A percentile compares a stretch with the other conserved stretches of the same genome.
These are phyloP conservation scores for Cornus controversa DNA, from an alignment of 148 eudicot genomes.

Conservation along the genomic window DNA sequence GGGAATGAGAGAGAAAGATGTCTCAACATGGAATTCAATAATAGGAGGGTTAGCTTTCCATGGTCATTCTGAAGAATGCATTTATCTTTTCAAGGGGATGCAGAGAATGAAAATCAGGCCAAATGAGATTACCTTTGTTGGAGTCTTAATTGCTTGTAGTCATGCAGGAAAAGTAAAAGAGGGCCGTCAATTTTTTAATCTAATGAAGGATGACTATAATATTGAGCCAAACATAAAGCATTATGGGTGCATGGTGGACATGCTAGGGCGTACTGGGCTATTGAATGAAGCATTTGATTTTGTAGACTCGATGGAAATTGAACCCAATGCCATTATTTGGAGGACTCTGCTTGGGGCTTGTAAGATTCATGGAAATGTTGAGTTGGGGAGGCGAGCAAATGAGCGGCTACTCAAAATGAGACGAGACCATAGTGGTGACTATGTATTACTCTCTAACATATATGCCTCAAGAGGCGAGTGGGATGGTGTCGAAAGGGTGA, in stretches of 20 bases:
- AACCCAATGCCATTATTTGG: slow-evolving; percentile 63
- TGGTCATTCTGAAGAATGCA: slow-evolving; percentile 43
- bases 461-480: slow-evolving; percentile 61
- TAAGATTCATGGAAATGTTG: slow-evolving; percentile 44
- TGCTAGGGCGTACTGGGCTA: slow-evolving; percentile 52
- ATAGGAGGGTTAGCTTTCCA: slow-evolving; percentile 53
- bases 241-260: slow-evolving; percentile 63
- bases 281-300: slow-evolving; percentile 52
- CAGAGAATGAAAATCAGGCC: slow-evolving; percentile 32
- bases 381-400: slow-evolving; percentile 52
- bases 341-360: slow-evolving; percentile 62
- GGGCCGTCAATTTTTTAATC: slow-evolving; percentile 40
- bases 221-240: slow-evolving; percentile 52
- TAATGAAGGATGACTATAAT: slow-evolving; percentile 40
- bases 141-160: slow-evolving; percentile 53
- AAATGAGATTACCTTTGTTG: slow-evolving; percentile 51
- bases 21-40: slow-evolving; percentile 52
- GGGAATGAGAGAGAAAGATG: slow-evolving; percentile 44
- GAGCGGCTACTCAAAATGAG: slow-evolving; percentile 47
- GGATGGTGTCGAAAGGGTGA: slow-evolving; percentile 46
- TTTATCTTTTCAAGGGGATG: slow-evolving; percentile 45
- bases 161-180: slow-evolving; percentile 53
- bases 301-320: slow-evolving; percentile 42
- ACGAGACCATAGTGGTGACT: slow-evolving; percentile 52
- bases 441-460: slow-evolving; percentile 57